Conservation (phyloP, 768 basidiomycete species). For the Boletus pseudopeckii region DNA sequence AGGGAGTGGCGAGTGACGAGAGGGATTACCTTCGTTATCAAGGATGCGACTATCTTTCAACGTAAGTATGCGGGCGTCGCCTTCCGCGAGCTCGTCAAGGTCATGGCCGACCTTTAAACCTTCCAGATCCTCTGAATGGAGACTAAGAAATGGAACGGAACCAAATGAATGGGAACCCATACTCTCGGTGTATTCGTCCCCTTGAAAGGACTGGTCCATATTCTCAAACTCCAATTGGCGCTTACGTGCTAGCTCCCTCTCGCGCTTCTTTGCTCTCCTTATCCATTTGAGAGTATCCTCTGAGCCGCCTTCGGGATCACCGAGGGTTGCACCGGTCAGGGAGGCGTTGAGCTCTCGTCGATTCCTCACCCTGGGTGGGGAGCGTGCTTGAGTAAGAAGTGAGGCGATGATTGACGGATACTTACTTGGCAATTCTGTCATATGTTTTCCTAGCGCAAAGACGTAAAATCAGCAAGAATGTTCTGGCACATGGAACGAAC, state of each 20-base stretch:
- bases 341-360: slow-evolving; percentile 87
- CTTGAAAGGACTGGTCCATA: slow-evolving; percentile 73
- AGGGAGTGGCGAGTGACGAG: not conserved
- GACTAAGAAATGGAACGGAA: not conserved
- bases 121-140: slow-evolving; percentile 69
- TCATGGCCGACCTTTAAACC: slow-evolving; percentile 97
- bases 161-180: slow-evolving; percentile 26
- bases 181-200: slow-evolving; percentile 85
- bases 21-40: slow-evolving; percentile 77
- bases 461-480: slow-evolving; percentile 21
- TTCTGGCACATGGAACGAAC: slow-evolving; percentile 15
- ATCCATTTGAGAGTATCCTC: slow-evolving; percentile 88
- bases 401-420: slow-evolving; percentile 25
- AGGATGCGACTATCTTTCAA: slow-evolving; percentile 95
- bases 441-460: slow-evolving; percentile 53
- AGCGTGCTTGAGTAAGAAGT: slow-evolving; percentile 38
- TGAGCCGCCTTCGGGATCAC: slow-evolving; percentile 73
- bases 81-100: slow-evolving; percentile 88
- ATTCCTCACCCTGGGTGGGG: slow-evolving; percentile 82
- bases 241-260: slow-evolving; percentile 83
- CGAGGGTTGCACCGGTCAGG: slow-evolving; percentile 90
- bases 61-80: slow-evolving; percentile 93
- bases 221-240: slow-evolving; percentile 79
- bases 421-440: slow-evolving; percentile 87
- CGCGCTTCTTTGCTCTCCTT: slow-evolving; percentile 86